Base-by-base conservation (phyloP, 805 yeast species). In the Brettanomyces naardenensis region DNA sequence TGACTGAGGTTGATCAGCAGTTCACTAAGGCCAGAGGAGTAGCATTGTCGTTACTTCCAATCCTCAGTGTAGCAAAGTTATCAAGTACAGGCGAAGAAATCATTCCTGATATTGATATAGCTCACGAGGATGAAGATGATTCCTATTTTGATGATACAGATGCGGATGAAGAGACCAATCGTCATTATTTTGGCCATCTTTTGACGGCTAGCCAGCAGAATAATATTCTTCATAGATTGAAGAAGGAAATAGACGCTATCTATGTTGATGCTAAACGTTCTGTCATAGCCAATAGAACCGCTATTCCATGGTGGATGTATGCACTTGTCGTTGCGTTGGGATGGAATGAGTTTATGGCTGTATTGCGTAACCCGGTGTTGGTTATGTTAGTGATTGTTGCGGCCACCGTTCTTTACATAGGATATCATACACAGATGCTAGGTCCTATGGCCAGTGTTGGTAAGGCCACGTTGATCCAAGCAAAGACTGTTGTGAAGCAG, bases 321-420 rank as follows among this genome's bases (percentile, higher is more conserved):
- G 62, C 76, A 9, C 53, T 90, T 11, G 63, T 92, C 19, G 58
- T 82, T 2, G 77, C 84, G 3, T 65, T 92, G 18, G 98, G 98
- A 7, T 92, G 96, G 96, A 89, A 89, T 58, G 97, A 92, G 66
- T 80, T 92, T 47, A 73, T 88, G 82, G 81, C 92, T 7, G 75
- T 92, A 14, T 53, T 92, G 31, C 73, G 94, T 45, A 89, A 85
- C 54, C 97, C 98, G 37, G 51, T 90, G n/a, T 72, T 83, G 48
- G 77, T 89, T 46, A 67, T 83, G 5, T 56, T 88, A 35, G 49
- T 73, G 1, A 54, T 89, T 31, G 36, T 87, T 9, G 32, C 69
- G 1, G 72, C 72, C 1, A 85, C 83, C 0, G 81, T 75, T 1
- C 54, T 71, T 1, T 86, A 81, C 54, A 71, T 83, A 36, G 69